These are phyloP conservation scores for Fistulinella cinereoalba DNA, from an alignment of 1,284 basidiomycete genomes.

Conservation along the genomic window DNA sequence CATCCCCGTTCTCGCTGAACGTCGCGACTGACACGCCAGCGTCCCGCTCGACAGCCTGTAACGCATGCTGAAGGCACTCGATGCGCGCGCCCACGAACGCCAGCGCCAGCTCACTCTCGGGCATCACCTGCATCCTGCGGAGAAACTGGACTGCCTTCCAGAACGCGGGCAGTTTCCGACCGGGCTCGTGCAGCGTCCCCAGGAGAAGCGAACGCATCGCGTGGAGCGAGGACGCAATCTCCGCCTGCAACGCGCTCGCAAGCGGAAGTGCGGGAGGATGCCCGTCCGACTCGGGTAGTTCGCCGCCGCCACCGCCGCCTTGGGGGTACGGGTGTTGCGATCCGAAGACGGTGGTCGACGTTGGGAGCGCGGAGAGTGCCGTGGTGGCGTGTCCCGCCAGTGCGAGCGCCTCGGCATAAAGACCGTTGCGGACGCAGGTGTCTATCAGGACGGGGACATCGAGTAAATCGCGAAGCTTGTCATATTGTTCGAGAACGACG, in stretches of 20 bases:
- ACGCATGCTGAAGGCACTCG: slow-evolving; percentile 46
- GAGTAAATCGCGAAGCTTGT: slow-evolving; percentile 86
- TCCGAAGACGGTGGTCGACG: slow-evolving; percentile 13
- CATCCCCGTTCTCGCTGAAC: slow-evolving; percentile 9
- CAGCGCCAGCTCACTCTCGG: slow-evolving; percentile 63
- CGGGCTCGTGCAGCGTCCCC: slow-evolving; percentile 74
- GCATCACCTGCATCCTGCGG: slow-evolving; percentile 67
- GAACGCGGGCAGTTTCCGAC: slow-evolving; percentile 80
- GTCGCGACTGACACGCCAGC: slow-evolving; percentile 27
- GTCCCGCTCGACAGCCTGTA: slow-evolving; percentile 45
- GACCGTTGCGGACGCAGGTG: slow-evolving; percentile 87
- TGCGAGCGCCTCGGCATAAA: slow-evolving; percentile 86
- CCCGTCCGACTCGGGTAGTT: slow-evolving; percentile 19
- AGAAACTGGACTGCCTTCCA: slow-evolving; percentile 87
- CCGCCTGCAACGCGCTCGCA: slow-evolving; percentile 57
- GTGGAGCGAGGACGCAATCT: slow-evolving; percentile 72
- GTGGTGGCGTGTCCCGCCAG: slow-evolving; percentile 31
- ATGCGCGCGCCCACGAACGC: slow-evolving; percentile 67
- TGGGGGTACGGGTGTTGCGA: slow-evolving; percentile 4
- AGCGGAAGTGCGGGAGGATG: slow-evolving; percentile 43
- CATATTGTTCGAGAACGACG: slow-evolving; percentile 84
- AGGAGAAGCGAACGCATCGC: slow-evolving; percentile 79
- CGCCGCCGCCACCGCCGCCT: slow-evolving; percentile 1
- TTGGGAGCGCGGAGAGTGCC: slow-evolving; percentile 26
- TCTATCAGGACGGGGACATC: slow-evolving; percentile 89